These are phyloP conservation scores for Apiotrichum gamsii DNA, from an alignment of 1,284 basidiomycete genomes.

Conservation along the genomic window DNA sequence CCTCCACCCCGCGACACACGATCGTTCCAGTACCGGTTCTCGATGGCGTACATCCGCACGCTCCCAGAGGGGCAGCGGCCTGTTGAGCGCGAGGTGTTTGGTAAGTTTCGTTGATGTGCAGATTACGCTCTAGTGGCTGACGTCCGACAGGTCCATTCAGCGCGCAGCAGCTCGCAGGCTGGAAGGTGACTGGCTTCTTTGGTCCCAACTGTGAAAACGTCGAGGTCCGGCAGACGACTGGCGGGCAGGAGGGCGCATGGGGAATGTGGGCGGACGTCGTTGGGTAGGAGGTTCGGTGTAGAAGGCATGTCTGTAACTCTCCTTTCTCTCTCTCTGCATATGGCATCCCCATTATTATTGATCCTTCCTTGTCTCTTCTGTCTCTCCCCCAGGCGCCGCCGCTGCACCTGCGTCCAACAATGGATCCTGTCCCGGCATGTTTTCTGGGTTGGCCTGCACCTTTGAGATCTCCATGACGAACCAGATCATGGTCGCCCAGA, in stretches of 20 bases:
- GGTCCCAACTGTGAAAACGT: conserved; percentile 46
- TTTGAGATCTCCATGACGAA: conserved; percentile 41
- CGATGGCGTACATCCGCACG: conserved; percentile 38
- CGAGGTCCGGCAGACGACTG: conserved; percentile 34
- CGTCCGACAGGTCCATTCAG: conserved; percentile 42
- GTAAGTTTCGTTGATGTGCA: conserved; percentile 23
- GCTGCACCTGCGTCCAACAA: conserved; percentile 3
- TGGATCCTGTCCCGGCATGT: conserved; percentile 27
- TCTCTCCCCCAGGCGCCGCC: background rate
- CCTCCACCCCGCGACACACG: conserved; percentile 29
- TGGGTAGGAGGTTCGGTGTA: conserved; percentile 12
- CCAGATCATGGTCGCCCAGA: conserved; percentile 46
- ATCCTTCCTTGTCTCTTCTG: conserved; percentile 27
- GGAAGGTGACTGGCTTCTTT: conserved; percentile 46
- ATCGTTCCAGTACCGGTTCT: conserved; percentile 47
- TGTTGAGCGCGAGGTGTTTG: conserved; percentile 46
- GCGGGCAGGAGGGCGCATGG: conserved; percentile 27
- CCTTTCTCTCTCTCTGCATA: background rate
- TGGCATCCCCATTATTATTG: conserved; percentile 12
- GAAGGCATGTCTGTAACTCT: background rate
- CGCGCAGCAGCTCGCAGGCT: conserved; percentile 31
- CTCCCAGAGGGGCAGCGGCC: conserved; percentile 45
- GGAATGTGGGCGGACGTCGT: conserved; percentile 39
- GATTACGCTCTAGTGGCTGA: background rate
- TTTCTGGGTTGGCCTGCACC: conserved; percentile 37